Percentiles rank a stretch among this genome's conserved stretches.
Evolutionary conservation across 106 monocot species (phyloP).

Genomic region (Triglochin maritima): DNA sequence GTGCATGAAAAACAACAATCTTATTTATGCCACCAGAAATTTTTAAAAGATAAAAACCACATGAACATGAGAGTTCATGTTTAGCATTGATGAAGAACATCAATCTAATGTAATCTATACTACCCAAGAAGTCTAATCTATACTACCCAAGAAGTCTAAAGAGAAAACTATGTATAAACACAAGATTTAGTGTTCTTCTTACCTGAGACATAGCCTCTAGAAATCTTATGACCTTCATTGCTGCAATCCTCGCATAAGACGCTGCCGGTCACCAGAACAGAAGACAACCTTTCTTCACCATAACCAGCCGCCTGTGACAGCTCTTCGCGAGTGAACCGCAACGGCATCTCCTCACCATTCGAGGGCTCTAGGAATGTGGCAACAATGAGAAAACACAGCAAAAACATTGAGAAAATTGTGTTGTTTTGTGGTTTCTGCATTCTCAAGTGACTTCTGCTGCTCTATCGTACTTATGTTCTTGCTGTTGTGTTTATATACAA

Average conservation of each 20-base stretch:
- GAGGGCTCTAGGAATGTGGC: not conserved
- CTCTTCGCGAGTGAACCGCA: slow-evolving; percentile 24
- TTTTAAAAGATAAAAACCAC: not conserved
- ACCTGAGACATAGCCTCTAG: slow-evolving; percentile 33
- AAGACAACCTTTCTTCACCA: slow-evolving; percentile 66
- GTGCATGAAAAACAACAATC: not conserved
- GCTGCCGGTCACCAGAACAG: slow-evolving; percentile 48
- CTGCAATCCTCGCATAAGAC: slow-evolving; percentile 32
- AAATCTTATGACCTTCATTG: slow-evolving; percentile 1
- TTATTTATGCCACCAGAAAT: not conserved
- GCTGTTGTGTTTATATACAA: too few species aligned
- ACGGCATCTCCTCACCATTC: not conserved
- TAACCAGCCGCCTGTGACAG: slow-evolving; percentile 47
- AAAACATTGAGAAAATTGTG: not conserved
- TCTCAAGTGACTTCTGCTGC: not conserved
- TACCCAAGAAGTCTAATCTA: too few species aligned
- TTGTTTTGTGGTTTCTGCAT: not conserved
- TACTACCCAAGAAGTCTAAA: too few species aligned
- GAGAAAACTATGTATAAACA: too few species aligned
- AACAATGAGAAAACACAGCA: slow-evolving; percentile 5
- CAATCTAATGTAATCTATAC: too few species aligned
- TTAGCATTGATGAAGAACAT: too few species aligned
- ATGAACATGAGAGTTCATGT: not conserved
- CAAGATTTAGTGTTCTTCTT: not conserved
- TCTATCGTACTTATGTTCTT: too few species aligned